Evolutionary conservation across 2,329 filamentous ascomycete species (phyloP).

Genomic region (Coniochaeta sp.): DNA sequence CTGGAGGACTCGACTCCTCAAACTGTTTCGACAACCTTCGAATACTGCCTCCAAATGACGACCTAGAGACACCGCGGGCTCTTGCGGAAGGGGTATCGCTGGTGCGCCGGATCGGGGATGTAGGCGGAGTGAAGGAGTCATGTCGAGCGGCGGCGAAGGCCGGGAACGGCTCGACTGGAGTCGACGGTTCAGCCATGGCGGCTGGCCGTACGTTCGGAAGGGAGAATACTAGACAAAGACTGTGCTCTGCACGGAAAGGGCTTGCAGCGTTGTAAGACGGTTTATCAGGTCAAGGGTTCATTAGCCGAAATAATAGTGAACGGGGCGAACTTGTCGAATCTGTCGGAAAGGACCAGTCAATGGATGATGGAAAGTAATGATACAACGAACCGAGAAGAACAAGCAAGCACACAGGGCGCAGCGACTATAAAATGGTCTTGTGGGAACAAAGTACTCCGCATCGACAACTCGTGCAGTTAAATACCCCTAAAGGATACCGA

Average conservation of each 20-base stretch:
- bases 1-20: constrained; percentile 35
- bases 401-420: background rate
- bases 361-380: background rate
- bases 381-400: background rate
- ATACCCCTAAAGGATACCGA: background rate
- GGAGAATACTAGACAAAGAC: background rate
- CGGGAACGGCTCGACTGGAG: background rate
- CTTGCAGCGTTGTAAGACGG: too few relatives aligned
- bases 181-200: background rate
- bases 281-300: background rate
- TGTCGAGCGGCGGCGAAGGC: background rate
- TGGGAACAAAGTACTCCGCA: background rate
- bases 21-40: constrained; percentile 22
- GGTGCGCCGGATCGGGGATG: background rate
- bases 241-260: too few relatives aligned
- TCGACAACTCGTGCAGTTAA: background rate
- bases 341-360: background rate
- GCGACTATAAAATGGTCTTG: background rate
- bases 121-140: background rate
- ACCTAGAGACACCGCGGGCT: background rate
- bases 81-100: background rate
- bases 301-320: background rate
- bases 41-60: background rate
- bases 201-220: background rate
- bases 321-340: background rate